Evolutionary conservation across 2,329 filamentous ascomycete genomes (phyloP).

Genomic region (Malbranchea cinnamomea): DNA sequence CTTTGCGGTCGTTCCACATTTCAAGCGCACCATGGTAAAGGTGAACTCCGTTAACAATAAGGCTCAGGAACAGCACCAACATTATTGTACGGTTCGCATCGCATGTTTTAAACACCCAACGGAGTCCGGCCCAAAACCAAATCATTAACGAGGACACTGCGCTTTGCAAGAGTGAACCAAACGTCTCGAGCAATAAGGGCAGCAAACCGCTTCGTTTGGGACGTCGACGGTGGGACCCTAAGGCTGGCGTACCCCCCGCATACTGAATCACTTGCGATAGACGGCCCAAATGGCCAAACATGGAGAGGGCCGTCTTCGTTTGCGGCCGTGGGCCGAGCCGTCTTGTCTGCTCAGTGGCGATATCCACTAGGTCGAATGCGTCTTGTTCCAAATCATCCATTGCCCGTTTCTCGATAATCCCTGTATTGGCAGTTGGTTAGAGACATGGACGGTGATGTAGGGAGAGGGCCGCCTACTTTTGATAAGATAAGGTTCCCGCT

Average conservation of each 20-base stretch:
- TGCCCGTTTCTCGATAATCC: conserved; percentile 48
- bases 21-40: conserved; percentile 56
- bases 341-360: conserved; percentile 35
- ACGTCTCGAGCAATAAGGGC: conserved; percentile 56
- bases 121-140: conserved; percentile 53
- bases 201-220: conserved; percentile 47
- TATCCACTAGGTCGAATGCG: conserved; percentile 33
- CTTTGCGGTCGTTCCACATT: conserved; percentile 78
- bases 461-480: conserved; percentile 21
- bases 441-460: not conserved
- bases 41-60: conserved; percentile 58
- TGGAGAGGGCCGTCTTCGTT: conserved; percentile 34
- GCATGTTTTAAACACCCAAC: conserved; percentile 50
- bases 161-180: conserved; percentile 59
- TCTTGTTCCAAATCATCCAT: conserved; percentile 49
- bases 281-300: conserved; percentile 34
- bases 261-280: conserved; percentile 28
- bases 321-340: conserved; percentile 31
- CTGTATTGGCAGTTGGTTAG: conserved; percentile 17
- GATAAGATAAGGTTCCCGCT: conserved; percentile 42
- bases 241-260: conserved; percentile 17
- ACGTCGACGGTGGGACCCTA: conserved; percentile 34
- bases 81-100: conserved; percentile 65
- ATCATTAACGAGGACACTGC: conserved; percentile 62
- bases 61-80: conserved; percentile 50